These are phyloP conservation scores for Xerocomus potaroensis DNA, from an alignment of 768 basidiomycete species.

Conservation along the genomic window DNA sequence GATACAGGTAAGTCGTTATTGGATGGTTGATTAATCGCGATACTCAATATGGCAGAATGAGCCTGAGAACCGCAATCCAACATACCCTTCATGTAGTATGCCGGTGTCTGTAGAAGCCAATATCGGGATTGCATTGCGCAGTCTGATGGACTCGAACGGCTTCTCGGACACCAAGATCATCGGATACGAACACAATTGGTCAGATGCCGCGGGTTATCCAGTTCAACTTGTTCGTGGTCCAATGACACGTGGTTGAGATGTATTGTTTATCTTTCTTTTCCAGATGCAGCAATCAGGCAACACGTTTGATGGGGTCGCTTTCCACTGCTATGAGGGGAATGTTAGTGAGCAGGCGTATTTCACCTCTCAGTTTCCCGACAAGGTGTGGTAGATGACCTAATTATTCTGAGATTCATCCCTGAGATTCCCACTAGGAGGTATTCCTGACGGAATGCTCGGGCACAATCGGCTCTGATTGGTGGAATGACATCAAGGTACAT, in stretches of 20 bases:
- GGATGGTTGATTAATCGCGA: not conserved
- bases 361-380: slow-evolving; percentile 50
- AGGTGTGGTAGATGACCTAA: slow-evolving; percentile 28
- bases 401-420: not conserved
- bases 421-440: slow-evolving; percentile 29
- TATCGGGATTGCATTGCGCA: slow-evolving; percentile 52
- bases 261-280: not conserved
- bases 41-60: slow-evolving; percentile 40
- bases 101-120: slow-evolving; percentile 52
- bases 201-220: slow-evolving; percentile 58
- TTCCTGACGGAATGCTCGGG: slow-evolving; percentile 64
- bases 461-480: slow-evolving; percentile 67
- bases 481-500: slow-evolving; percentile 70
- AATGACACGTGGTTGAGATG: not conserved
- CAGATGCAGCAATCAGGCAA: slow-evolving; percentile 54
- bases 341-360: slow-evolving; percentile 53
- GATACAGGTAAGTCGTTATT: slow-evolving; percentile 37
- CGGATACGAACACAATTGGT: slow-evolving; percentile 76
- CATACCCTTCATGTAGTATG: slow-evolving; percentile 64
- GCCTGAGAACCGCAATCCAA: slow-evolving; percentile 52
- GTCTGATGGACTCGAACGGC: slow-evolving; percentile 58
- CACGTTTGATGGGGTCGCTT: slow-evolving; percentile 61
- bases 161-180: slow-evolving; percentile 57
- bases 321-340: slow-evolving; percentile 66
- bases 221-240: slow-evolving; percentile 43